Evolutionary conservation across 2,329 filamentous ascomycete species (phyloP), one percentile per base, ranked within the genome.

Genomic region (Helminthosporium solani): DNA sequence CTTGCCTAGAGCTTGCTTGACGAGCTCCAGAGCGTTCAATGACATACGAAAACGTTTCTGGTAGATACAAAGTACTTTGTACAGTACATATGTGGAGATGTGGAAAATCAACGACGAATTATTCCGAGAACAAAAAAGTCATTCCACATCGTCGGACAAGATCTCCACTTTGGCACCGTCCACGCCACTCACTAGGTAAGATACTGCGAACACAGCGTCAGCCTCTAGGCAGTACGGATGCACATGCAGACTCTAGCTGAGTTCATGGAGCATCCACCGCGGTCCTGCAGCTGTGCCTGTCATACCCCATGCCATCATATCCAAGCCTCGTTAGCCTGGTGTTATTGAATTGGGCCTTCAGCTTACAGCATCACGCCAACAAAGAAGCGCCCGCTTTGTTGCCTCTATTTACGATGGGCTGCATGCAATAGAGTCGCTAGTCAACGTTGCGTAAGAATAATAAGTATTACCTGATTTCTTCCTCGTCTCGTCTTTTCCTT

Each of bases 391-490:
- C 25, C 16, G n/a, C 5, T 28, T 39, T 4, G 21, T 3, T 9
- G 11, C 12, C 18, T 16, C 11, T 40, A 33, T 18, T 46, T 46
- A 38, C 36, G 35, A 43, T 19, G 15, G n/a, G 38, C 43, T 49
- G 49, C 50, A 54, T 56, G 51, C 51, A 21, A 35, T 12, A 36
- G 35, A 44, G 39, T 30, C 33, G 44, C 44, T 45, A 23, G 28
- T 40, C 3, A 12, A 16, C 39, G 28, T 3, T 25, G n/a, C 12
- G 33, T 3, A 31, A 31, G 14, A n/a, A 31, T 3, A 43, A 52
- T 55, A 55, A 52, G 49, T 50, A n/a, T n/a, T n/a, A 50, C 38
- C 33, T 42, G 21, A 38, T 49, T 44, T 40, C 30, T 31, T 46
- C 51, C 45, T 19, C 8, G 7, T 23, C n/a, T n/a, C n/a, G n/a